Conservation (phyloP, 2,329 filamentous ascomycete species). For the Cladosporium sp. region DNA sequence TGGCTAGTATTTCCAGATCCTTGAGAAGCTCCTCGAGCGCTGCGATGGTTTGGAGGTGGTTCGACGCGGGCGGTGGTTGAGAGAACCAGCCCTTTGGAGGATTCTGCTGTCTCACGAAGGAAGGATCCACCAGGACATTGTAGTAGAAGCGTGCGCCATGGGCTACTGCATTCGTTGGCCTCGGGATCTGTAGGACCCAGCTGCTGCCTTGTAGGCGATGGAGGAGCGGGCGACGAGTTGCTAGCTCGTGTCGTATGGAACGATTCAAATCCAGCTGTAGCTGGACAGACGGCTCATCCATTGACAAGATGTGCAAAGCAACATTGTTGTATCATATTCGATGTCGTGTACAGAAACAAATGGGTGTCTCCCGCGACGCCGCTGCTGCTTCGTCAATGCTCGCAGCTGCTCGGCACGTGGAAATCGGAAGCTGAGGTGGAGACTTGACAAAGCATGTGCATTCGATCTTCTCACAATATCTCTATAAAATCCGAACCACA, state of each 20-base stretch:
- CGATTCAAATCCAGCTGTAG: conserved; percentile 46
- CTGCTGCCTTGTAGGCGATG: conserved; percentile 68
- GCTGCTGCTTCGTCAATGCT: conserved; percentile 1
- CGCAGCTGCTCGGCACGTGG: conserved; percentile 7
- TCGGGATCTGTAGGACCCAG: conserved; percentile 65
- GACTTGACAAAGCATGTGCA: neutral
- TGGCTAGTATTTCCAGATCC: conserved; percentile 50
- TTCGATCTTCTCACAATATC: neutral
- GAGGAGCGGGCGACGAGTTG: conserved; percentile 53
- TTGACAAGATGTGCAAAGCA: neutral
- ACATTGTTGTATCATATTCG: conserved; percentile 1
- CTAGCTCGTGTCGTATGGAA: conserved; percentile 41
- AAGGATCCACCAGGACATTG: conserved; percentile 67
- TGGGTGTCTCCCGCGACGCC: neutral
- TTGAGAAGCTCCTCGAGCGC: conserved; percentile 56
- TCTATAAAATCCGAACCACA: neutral
- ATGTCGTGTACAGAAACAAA: neutral
- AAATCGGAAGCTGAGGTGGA: neutral
- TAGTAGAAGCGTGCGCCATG: conserved; percentile 54
- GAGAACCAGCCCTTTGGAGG: conserved; percentile 3
- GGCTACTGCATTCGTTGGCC: conserved; percentile 46
- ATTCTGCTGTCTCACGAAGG: conserved; percentile 50
- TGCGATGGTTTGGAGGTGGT: conserved; percentile 46
- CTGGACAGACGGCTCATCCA: conserved; percentile 39
- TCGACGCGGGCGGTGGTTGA: neutral